Evolutionary conservation across 1,139 yeast genomes (phyloP), one percentile per base, ranked within the genome.

Genomic region (Saccharomyces hybrid): DNA sequence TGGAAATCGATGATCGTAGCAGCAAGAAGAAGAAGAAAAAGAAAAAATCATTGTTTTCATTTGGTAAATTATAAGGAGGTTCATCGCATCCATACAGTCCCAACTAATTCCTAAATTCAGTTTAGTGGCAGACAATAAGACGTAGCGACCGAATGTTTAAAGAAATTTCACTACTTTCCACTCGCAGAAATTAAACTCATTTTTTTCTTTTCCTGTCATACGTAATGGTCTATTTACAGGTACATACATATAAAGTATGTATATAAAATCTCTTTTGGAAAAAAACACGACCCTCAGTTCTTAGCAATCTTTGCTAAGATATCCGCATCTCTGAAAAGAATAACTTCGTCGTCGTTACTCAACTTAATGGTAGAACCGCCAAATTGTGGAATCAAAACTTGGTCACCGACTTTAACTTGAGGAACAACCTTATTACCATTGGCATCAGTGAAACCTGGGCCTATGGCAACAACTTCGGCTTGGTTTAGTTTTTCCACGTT

Each of bases 401-500:
- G 84, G 77, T 93, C 98, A 66, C 98, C 98, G 50, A 88, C 83
- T 68, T 81, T 76, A 56, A 93, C 96, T 61, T 84, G 77, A 59
- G 90, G 83, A 55, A 84, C 79, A 57, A 89, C 79, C 58, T 83
- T 73, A 67, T 83, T 77, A 59, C 97, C 97, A 61, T 82, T 80
- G 64, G 80, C 76, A 63, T 84, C 82, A 57, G 82, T 75, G 68
- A 78, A 75, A 64, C 97, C 97, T 54, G 96, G 93, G 59, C 95
- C 95, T 61, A 88, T 84, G 58, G 95, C 88, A 64, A 87, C 72
- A 55, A 87, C 95, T 53, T 83, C 83, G 55, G 86, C 95, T 70
- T 84, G 82, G 78, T 88, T 88, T 71, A 89, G 82, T 77, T 93
- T 93, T 74, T 89, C 95, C 67, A 86, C 95, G 78, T 91, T 90